Evolutionary conservation across 257 asterid genomes (phyloP).

Genomic region (Solanum acaule): DNA sequence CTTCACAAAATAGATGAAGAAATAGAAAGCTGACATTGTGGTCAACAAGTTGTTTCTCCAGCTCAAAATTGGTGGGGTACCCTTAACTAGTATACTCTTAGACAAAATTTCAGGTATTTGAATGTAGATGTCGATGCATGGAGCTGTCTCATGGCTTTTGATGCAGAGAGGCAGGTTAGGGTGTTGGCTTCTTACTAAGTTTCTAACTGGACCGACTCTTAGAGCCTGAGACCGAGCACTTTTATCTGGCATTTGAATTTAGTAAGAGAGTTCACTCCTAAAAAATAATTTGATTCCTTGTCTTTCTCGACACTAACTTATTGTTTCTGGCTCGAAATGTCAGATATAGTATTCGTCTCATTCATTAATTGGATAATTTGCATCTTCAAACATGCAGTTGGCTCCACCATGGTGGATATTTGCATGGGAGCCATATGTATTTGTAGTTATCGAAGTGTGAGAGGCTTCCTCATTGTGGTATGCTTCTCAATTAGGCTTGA

Average conservation of each 20-base stretch:
- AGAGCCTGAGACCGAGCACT: slow-evolving; percentile 47
- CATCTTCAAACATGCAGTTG: slow-evolving; percentile 76
- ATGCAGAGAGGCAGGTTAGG: slow-evolving; percentile 82
- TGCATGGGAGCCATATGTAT: slow-evolving; percentile 50
- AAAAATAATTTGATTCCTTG: slow-evolving; percentile 16
- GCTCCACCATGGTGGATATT: slow-evolving; percentile 53
- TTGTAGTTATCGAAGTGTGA: slow-evolving; percentile 57
- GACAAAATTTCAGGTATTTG: slow-evolving; percentile 14
- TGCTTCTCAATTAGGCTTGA: slow-evolving; percentile 58
- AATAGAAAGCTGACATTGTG: neutral
- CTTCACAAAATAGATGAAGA: neutral
- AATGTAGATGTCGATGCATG: slow-evolving; percentile 45
- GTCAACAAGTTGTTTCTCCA: neutral
- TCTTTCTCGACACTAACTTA: neutral
- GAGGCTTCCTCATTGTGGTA: slow-evolving; percentile 91
- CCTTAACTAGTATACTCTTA: neutral
- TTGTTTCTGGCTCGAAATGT: neutral
- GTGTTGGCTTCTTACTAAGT: slow-evolving; percentile 61
- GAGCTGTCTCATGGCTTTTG: slow-evolving; percentile 82
- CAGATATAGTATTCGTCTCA: slow-evolving; percentile 2
- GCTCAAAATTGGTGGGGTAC: neutral
- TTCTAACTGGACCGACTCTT: slow-evolving; percentile 55
- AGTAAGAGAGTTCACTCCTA: slow-evolving; percentile 18
- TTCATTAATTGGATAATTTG: slow-evolving; percentile 34
- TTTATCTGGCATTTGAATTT: slow-evolving; percentile 45